phyloP scores from a whole-genome alignment of 805 yeast genomes.

The Saccharomyces jurei region DNA sequence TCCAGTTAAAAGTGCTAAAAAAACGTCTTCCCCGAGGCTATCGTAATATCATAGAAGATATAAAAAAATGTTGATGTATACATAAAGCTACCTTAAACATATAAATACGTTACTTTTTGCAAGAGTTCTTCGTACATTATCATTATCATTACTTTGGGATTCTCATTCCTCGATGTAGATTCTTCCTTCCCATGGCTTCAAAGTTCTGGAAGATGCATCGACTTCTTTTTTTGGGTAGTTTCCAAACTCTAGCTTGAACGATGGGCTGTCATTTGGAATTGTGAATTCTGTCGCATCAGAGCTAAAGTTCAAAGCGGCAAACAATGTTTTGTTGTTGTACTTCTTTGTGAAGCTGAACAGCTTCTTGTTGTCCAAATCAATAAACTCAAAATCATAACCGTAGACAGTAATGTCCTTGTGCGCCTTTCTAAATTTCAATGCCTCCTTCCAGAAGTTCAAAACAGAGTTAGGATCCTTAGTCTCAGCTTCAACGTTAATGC shows the following conservation, averaged over 20 bases:
- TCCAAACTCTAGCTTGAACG: slow-evolving; percentile 30
- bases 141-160: background rate
- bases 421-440: slow-evolving; percentile 36
- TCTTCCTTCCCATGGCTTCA: slow-evolving; percentile 41
- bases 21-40: too few species aligned
- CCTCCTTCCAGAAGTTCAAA: slow-evolving; percentile 38
- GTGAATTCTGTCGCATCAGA: slow-evolving; percentile 28
- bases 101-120: too few species aligned
- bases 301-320: slow-evolving; percentile 38
- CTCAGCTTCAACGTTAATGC: slow-evolving; percentile 42
- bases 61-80: too few species aligned
- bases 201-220: slow-evolving; percentile 14
- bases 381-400: slow-evolving; percentile 36
- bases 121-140: background rate
- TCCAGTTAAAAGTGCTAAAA: too few species aligned
- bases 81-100: background rate
- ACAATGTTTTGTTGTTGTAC: slow-evolving; percentile 26
- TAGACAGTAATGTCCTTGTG: slow-evolving; percentile 37
- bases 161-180: slow-evolving; percentile 19
- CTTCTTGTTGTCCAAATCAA: slow-evolving; percentile 37
- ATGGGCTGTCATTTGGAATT: slow-evolving; percentile 25
- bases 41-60: too few species aligned
- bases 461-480: slow-evolving; percentile 39
- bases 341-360: slow-evolving; percentile 37
- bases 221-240: slow-evolving; percentile 14